Base-by-base conservation (phyloP, 768 basidiomycete species). In the Cystobasidium onofrii region DNA sequence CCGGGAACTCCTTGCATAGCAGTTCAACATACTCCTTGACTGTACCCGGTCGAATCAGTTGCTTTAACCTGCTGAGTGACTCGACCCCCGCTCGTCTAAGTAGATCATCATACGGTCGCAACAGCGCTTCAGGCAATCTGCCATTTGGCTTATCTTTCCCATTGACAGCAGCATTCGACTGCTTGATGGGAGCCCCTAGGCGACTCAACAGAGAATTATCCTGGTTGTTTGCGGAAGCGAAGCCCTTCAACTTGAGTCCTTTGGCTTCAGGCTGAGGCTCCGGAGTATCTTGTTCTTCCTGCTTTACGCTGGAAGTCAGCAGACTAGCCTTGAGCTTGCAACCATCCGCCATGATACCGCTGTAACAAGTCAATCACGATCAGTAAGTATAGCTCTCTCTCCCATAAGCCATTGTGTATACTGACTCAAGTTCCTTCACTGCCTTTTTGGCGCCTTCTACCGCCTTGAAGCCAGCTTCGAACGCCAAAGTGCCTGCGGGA, bases 1-100 rank as follows among this genome's bases (percentile, higher is more conserved):
- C 36, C 3, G 69, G 69, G 36, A 33, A 71, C 34, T 71, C 55
- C 7, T n/a, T 7, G 33, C 50, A 31, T 2, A 71, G 55, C 69
- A 36, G 34, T 52, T 71, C 69, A 18, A 71, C 36, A 36, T 71
- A 71, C 27, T 55, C 69, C 55, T 55, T 55, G 69, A 60, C 25
- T 7, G 23, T 41, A 31, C 36, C 44, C 23, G 69, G 69, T 10
- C 69, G 54, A 1, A 71, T 29, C 25, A 71, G 31, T 29, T 36
- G 6, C 25, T 31, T 23, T 31, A 71, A 54, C 55, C 2, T 61
- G 50, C n/a, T n/a, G n/a, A 60, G 69, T 7, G 50, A 55, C 15
- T 61, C 29, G 2, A 71, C 41, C 9, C 69, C 69, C 9, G 69
- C 69, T 36, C 55, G n/a, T 20, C 10, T 7, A 3, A 71, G 34